Evolutionary conservation across 2,329 filamentous ascomycete species (phyloP).

Genomic region (Metarhizium brunneum): DNA sequence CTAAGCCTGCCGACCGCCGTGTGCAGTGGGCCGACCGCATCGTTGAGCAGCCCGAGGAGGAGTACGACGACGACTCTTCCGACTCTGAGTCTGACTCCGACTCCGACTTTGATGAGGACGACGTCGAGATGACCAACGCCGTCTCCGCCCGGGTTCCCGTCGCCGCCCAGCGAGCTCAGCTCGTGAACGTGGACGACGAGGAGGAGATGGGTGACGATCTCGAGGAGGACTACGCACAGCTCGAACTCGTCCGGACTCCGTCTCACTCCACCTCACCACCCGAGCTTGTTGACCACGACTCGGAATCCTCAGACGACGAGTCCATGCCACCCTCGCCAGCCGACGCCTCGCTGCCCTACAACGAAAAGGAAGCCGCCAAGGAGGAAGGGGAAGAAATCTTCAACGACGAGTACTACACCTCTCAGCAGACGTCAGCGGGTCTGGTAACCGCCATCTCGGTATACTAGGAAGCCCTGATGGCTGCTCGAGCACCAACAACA

Average conservation of each 20-base stretch:
- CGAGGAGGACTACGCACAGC: conserved; percentile 55
- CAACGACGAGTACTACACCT: conserved; percentile 44
- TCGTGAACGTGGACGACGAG: conserved; percentile 31
- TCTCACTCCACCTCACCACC: conserved; percentile 60
- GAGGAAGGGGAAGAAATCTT: conserved; percentile 37
- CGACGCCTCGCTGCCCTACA: conserved; percentile 47
- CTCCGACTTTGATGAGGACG: conserved; percentile 44
- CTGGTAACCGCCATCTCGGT: conserved; percentile 47
- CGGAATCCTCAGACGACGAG: conserved; percentile 65
- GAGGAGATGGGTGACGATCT: conserved; percentile 40
- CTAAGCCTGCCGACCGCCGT: conserved; percentile 52
- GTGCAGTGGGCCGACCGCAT: conserved; percentile 83
- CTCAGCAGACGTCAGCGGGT: conserved; percentile 39
- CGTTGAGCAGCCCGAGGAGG: conserved; percentile 63
- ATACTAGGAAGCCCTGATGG: conserved; percentile 30
- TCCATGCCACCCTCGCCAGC: conserved; percentile 67
- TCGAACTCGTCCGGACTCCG: conserved; percentile 58
- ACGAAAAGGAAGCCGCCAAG: conserved; percentile 42
- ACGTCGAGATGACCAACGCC: conserved; percentile 46
- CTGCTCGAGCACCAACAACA: not conserved
- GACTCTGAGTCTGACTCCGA: conserved; percentile 42
- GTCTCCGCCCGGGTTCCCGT: conserved; percentile 36
- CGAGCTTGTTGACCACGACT: conserved; percentile 58
- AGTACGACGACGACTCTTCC: conserved; percentile 47
- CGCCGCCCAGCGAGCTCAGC: conserved; percentile 13